phyloP scores from a whole-genome alignment of 768 basidiomycete species.

The Ramaria rubella region DNA sequence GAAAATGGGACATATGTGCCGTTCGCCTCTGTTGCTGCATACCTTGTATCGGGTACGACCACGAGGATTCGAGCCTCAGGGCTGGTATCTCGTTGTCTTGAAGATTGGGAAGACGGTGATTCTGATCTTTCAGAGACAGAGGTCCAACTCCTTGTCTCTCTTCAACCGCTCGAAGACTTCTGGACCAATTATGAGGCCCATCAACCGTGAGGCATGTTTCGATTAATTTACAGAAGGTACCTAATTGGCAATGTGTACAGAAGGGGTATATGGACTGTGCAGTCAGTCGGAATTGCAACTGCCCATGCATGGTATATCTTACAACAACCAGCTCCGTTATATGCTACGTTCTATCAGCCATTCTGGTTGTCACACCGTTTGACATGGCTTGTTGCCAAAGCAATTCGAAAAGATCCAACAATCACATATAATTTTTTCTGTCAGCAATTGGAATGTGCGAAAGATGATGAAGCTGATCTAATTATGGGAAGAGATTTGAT shows the following conservation, averaged over 20 bases:
- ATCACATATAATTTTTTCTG: not conserved
- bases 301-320: slow-evolving; percentile 66
- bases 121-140: not conserved
- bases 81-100: not conserved
- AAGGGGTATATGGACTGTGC: not conserved
- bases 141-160: not conserved
- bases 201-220: not conserved
- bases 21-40: slow-evolving; percentile 20
- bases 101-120: not conserved
- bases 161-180: slow-evolving; percentile 3
- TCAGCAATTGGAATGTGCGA: not conserved
- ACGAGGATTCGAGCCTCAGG: not conserved
- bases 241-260: not conserved
- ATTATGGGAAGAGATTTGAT: slow-evolving; percentile 41
- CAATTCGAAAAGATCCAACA: not conserved
- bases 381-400: slow-evolving; percentile 3
- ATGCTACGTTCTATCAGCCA: slow-evolving; percentile 37
- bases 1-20: slow-evolving; percentile 32
- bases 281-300: slow-evolving; percentile 37
- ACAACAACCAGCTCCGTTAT: slow-evolving; percentile 38
- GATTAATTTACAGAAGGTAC: not conserved
- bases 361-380: slow-evolving; percentile 48
- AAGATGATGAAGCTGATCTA: slow-evolving; percentile 27
- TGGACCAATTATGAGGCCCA: slow-evolving; percentile 2
- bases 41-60: not conserved